Percentiles rank a stretch among this genome's conserved stretches.
Evolutionary conservation across 1,139 yeast species (phyloP).

Genomic region (Yamadazyma songkhlaensis): DNA sequence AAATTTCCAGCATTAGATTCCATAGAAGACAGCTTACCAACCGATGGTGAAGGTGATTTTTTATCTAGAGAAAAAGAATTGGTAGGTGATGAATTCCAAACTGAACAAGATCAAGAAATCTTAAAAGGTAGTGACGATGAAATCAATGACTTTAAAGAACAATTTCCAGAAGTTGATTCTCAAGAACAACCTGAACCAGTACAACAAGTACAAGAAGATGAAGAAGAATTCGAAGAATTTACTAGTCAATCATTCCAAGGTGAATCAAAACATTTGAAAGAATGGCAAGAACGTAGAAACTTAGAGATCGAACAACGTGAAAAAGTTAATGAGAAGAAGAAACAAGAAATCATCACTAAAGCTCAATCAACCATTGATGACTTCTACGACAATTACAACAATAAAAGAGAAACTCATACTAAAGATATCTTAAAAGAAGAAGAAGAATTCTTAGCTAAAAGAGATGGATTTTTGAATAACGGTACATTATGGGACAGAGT

Average conservation of each 20-base stretch:
- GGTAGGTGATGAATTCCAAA: conserved; percentile 77
- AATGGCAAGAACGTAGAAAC: conserved; percentile 85
- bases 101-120: conserved; percentile 61
- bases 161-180: conserved; percentile 58
- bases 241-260: conserved; percentile 22
- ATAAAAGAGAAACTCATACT: conserved; percentile 72
- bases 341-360: conserved; percentile 64
- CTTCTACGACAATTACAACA: conserved; percentile 89
- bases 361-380: conserved; percentile 92
- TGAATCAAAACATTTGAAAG: conserved; percentile 58
- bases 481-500: conserved; percentile 91
- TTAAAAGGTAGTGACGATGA: conserved; percentile 57
- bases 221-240: conserved; percentile 22
- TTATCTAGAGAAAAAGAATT: conserved; percentile 81
- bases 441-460: conserved; percentile 67
- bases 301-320: conserved; percentile 84
- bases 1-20: conserved; percentile 82
- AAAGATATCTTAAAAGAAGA: conserved; percentile 66
- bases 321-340: conserved; percentile 62
- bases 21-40: conserved; percentile 34
- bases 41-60: conserved; percentile 55
- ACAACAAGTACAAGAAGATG: conserved; percentile 22
- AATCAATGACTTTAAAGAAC: conserved; percentile 62
- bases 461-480: conserved; percentile 75
- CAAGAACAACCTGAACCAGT: conserved; percentile 16